These are phyloP conservation scores for Ilyonectria sp. DNA, from an alignment of 2,329 filamentous ascomycete species.

Conservation along the genomic window DNA sequence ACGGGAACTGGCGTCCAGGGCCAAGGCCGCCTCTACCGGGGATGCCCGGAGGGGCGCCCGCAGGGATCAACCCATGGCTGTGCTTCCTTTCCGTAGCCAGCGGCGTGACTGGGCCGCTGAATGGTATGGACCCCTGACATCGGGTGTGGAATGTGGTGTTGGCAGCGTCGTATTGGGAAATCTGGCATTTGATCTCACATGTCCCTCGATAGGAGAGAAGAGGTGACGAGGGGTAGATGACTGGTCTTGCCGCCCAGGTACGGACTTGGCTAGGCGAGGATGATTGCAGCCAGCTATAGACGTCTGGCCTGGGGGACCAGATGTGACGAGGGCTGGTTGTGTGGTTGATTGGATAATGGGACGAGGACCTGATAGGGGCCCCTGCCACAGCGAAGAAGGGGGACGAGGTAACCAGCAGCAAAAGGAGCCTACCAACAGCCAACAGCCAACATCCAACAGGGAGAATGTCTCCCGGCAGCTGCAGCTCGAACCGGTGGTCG, in stretches of 20 bases:
- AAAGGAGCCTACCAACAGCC: background rate
- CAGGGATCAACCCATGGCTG: constrained; percentile 32
- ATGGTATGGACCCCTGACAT: constrained; percentile 32
- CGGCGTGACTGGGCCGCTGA: constrained; percentile 25
- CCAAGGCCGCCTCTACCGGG: constrained; percentile 22
- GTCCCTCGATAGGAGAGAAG: constrained; percentile 26
- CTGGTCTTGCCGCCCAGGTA: background rate
- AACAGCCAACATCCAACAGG: background rate
- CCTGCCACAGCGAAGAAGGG: constrained; percentile 13
- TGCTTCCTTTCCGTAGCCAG: constrained; percentile 22
- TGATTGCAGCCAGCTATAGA: background rate
- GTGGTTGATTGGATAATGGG: constrained; percentile 16
- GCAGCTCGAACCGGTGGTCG: background rate
- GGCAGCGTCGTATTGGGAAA: constrained; percentile 42
- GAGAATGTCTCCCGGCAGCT: background rate
- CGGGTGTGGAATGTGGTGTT: constrained; percentile 24
- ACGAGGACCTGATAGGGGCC: constrained; percentile 15
- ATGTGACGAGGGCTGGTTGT: constrained; percentile 15
- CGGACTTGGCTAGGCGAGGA: background rate
- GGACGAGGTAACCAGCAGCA: constrained; percentile 6
- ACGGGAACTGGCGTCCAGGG: constrained; percentile 36
- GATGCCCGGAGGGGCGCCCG: constrained; percentile 15
- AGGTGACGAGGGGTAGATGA: constrained; percentile 9
- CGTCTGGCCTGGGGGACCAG: background rate
- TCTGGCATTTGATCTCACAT: constrained; percentile 43